Evolutionary conservation across 2,329 filamentous ascomycete species (phyloP).

Genomic region (Xylaria polymorpha): DNA sequence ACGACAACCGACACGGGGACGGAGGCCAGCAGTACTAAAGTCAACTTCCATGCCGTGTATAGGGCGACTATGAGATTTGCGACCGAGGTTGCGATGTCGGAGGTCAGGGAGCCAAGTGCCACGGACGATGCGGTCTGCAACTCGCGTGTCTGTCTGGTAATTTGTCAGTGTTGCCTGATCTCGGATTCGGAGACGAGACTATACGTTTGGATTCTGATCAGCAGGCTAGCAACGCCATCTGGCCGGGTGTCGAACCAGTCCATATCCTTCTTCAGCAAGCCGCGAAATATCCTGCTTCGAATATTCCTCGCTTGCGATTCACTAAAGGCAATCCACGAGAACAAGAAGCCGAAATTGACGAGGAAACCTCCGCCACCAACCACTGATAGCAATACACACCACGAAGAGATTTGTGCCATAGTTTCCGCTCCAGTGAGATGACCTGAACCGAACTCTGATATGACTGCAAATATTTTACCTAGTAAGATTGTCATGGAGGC

Average conservation of each 20-base stretch:
- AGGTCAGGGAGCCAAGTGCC: slow-evolving; percentile 76
- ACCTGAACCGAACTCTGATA: slow-evolving; percentile 73
- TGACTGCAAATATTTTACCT: slow-evolving; percentile 78
- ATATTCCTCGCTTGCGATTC: slow-evolving; percentile 80
- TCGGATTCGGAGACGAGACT: slow-evolving; percentile 46
- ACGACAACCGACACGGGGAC: slow-evolving; percentile 74
- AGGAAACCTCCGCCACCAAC: slow-evolving; percentile 76
- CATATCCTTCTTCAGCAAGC: slow-evolving; percentile 78
- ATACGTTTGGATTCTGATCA: slow-evolving; percentile 80
- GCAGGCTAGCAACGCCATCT: slow-evolving; percentile 77
- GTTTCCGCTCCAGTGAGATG: slow-evolving; percentile 62
- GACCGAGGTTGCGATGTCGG: slow-evolving; percentile 71
- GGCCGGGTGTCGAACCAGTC: slow-evolving; percentile 82
- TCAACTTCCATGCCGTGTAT: slow-evolving; percentile 84
- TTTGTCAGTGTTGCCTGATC: slow-evolving; percentile 40
- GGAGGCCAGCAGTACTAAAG: slow-evolving; percentile 79
- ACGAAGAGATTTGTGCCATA: slow-evolving; percentile 65
- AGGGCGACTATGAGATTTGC: slow-evolving; percentile 78
- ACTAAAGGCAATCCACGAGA: slow-evolving; percentile 80
- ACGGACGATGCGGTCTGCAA: slow-evolving; percentile 84
- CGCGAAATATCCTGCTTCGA: slow-evolving; percentile 72
- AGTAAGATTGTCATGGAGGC: slow-evolving; percentile 76
- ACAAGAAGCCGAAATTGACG: slow-evolving; percentile 73
- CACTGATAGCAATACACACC: slow-evolving; percentile 70
- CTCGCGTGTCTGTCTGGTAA: slow-evolving; percentile 80